phyloP scores from a whole-genome alignment of 345 rosid species.

The Punica granatum region DNA sequence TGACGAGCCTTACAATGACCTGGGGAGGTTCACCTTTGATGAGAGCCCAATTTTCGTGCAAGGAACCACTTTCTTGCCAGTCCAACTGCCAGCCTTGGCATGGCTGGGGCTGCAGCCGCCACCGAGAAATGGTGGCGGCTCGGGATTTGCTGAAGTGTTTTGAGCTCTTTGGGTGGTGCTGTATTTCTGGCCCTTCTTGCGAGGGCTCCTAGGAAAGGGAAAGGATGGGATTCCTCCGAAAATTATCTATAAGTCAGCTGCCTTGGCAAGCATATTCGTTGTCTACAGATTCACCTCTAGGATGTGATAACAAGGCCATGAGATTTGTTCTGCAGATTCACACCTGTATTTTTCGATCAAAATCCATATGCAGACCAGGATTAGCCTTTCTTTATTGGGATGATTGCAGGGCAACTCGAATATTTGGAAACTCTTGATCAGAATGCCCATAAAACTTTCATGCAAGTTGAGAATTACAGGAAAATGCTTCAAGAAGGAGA shows the following conservation, averaged over 20 bases:
- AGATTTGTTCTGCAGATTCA: no score
- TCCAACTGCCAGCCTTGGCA: slow-evolving; percentile 30
- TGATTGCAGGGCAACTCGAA: no score
- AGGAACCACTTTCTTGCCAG: slow-evolving; percentile 37
- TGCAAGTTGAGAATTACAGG: no score
- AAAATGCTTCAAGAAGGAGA: no score
- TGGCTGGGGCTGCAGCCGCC: slow-evolving; percentile 14
- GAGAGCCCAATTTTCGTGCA: slow-evolving; percentile 42
- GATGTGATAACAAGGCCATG: no score
- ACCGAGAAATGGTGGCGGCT: slow-evolving; percentile 6
- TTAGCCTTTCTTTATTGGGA: no score
- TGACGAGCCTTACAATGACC: background rate
- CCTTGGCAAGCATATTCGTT: slow-evolving; percentile 25
- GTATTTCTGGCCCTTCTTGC: slow-evolving; percentile 37
- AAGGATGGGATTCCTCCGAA: slow-evolving; percentile 51
- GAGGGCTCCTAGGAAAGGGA: slow-evolving; percentile 46
- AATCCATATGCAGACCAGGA: no score
- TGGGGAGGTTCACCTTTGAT: slow-evolving; percentile 34
- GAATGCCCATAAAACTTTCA: no score
- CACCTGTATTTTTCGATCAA: no score
- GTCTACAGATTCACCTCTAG: background rate
- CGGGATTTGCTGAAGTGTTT: slow-evolving; percentile 32
- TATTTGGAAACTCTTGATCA: no score
- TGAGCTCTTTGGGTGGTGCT: background rate
- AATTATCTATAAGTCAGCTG: slow-evolving; percentile 37